Evolutionary conservation across 331 rosid species (phyloP).

Genomic region (Quercus tomentella): DNA sequence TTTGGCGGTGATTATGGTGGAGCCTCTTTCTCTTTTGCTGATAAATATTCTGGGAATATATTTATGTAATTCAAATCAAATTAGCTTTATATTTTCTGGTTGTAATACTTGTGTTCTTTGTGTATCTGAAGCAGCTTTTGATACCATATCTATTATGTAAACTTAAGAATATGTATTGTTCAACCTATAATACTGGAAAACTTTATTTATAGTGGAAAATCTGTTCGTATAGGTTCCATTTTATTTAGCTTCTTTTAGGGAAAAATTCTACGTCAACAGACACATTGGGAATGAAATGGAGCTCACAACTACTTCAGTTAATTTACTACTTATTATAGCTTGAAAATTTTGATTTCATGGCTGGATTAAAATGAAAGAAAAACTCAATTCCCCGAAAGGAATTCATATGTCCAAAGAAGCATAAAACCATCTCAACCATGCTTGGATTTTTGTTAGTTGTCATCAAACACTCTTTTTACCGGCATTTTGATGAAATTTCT

Average conservation of each 20-base stretch:
- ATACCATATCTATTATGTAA: not conserved
- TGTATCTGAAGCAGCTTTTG: not conserved
- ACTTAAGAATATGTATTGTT: not conserved
- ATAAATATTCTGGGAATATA: not conserved
- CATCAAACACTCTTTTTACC: not conserved
- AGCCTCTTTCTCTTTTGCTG: not conserved
- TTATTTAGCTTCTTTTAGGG: not conserved
- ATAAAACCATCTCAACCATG: not conserved
- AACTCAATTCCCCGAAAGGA: not conserved
- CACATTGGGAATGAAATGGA: not conserved
- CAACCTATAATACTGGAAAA: not conserved
- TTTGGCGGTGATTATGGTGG: constrained; percentile 2
- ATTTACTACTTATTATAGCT: not conserved
- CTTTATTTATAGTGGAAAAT: not conserved
- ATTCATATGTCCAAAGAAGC: not conserved
- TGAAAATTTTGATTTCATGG: not conserved
- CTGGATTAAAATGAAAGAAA: not conserved
- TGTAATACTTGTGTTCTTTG: not conserved
- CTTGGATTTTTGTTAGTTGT: not conserved
- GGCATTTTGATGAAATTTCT: not conserved
- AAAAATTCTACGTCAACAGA: not conserved
- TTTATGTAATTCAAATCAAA: not conserved
- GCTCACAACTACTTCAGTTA: not conserved
- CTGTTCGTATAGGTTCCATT: not conserved
- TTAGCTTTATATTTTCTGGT: not conserved